Conservation (phyloP, 805 yeast species). For the Saccharomyces kudriavzevii region DNA sequence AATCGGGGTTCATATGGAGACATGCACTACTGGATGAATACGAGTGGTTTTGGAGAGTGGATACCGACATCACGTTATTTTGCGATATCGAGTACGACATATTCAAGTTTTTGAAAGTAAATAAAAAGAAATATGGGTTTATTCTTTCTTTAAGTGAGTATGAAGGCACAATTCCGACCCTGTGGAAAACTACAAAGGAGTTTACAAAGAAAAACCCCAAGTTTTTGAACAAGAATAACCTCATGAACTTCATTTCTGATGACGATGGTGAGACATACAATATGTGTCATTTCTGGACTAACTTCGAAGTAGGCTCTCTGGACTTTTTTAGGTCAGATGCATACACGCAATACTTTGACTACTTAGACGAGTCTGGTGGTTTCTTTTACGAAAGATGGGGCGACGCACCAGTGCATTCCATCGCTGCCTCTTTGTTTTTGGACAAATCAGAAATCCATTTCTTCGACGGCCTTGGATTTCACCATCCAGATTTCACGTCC, state of each 20-base stretch:
- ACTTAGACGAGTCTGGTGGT: slow-evolving; percentile 62
- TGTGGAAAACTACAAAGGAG: slow-evolving; percentile 51
- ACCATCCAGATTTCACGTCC: slow-evolving; percentile 58
- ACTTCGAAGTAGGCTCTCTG: slow-evolving; percentile 67
- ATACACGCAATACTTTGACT: slow-evolving; percentile 53
- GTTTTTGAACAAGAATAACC: slow-evolving; percentile 38
- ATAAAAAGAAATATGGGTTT: slow-evolving; percentile 57
- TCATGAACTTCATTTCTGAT: slow-evolving; percentile 54
- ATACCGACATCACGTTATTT: slow-evolving; percentile 52
- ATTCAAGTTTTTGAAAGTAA: slow-evolving; percentile 48
- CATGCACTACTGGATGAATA: slow-evolving; percentile 52
- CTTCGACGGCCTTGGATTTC: slow-evolving; percentile 70
- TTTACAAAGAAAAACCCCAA: slow-evolving; percentile 39
- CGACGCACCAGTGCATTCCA: slow-evolving; percentile 84
- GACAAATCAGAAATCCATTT: slow-evolving; percentile 53
- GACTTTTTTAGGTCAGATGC: slow-evolving; percentile 54
- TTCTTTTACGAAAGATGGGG: slow-evolving; percentile 90
- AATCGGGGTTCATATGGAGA: slow-evolving; percentile 50
- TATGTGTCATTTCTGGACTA: slow-evolving; percentile 77
- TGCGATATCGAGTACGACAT: slow-evolving; percentile 61
- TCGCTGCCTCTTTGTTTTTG: slow-evolving; percentile 58
- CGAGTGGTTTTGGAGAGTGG: slow-evolving; percentile 70
- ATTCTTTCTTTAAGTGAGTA: slow-evolving; percentile 60
- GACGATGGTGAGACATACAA: slow-evolving; percentile 61
- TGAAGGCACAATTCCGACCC: slow-evolving; percentile 48